phyloP scores from a whole-genome alignment of 176 grass and related monocot genomes.

The Eragrostis curvula region DNA sequence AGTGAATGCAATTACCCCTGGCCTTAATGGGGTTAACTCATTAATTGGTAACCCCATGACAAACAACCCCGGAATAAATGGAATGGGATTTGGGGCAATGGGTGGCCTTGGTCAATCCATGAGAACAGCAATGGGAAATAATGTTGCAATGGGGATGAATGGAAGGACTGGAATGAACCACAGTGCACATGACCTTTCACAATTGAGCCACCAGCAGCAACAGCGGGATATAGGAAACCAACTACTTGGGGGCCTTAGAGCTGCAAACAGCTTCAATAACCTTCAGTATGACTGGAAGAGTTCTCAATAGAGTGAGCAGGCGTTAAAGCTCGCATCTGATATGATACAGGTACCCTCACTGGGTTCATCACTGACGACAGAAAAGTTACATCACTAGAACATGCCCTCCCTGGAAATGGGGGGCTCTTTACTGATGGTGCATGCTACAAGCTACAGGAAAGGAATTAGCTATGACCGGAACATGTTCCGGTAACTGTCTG shows the following conservation, averaged over 20 bases:
- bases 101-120: conserved; percentile 53
- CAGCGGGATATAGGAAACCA: conserved; percentile 78
- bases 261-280: conserved; percentile 79
- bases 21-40: conserved; percentile 55
- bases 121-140: conserved; percentile 52
- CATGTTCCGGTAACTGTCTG: conserved; percentile 36
- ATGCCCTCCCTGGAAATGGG: conserved; percentile 21
- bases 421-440: conserved; percentile 26
- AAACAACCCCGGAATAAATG: conserved; percentile 48
- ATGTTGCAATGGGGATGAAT: conserved; percentile 69
- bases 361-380: conserved; percentile 41
- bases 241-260: conserved; percentile 60
- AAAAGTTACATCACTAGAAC: conserved; percentile 30
- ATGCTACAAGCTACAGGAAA: conserved; percentile 28
- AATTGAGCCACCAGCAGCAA: conserved; percentile 61
- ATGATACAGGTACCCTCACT: conserved; percentile 31
- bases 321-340: conserved; percentile 23
- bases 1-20: conserved; percentile 47
- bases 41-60: conserved; percentile 56
- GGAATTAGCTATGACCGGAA: conserved; percentile 10
- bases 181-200: conserved; percentile 58
- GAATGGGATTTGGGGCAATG: conserved; percentile 48
- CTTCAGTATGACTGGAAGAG: conserved; percentile 78
- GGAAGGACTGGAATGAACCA: conserved; percentile 66
- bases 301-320: conserved; percentile 60